phyloP scores from a whole-genome alignment of 805 yeast genomes.

The Saturnispora ahearnii region DNA sequence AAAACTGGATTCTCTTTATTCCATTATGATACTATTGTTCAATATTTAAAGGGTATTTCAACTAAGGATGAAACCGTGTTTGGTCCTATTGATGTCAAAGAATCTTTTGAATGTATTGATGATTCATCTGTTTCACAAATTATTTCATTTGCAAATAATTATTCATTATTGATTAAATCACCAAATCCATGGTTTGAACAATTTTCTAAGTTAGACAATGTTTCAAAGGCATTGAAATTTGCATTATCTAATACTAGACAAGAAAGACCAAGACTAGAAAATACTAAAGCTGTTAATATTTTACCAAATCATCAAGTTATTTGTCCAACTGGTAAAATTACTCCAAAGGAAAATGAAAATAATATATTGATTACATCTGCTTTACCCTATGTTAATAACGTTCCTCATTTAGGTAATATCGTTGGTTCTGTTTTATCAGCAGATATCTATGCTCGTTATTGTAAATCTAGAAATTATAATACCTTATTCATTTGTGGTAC shows the following conservation, averaged over 20 bases:
- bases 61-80: slow-evolving; percentile 31
- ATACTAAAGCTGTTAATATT: slow-evolving; percentile 31
- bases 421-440: slow-evolving; percentile 93
- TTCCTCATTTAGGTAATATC: slow-evolving; percentile 96
- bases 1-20: slow-evolving; percentile 40
- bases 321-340: slow-evolving; percentile 30
- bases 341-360: slow-evolving; percentile 64
- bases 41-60: slow-evolving; percentile 39
- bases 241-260: slow-evolving; percentile 41
- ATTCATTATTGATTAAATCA: slow-evolving; percentile 28
- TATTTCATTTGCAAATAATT: slow-evolving; percentile 51
- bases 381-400: slow-evolving; percentile 95
- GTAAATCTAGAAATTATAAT: slow-evolving; percentile 82
- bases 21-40: slow-evolving; percentile 64
- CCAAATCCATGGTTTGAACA: slow-evolving; percentile 33
- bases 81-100: slow-evolving; percentile 44
- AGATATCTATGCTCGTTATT: slow-evolving; percentile 85
- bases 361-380: slow-evolving; percentile 92
- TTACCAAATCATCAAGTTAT: slow-evolving; percentile 14
- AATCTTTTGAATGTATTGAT: slow-evolving; percentile 24
- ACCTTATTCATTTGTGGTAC: slow-evolving; percentile 90
- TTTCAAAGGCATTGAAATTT: slow-evolving; percentile 36
- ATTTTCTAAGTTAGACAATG: slow-evolving; percentile 31
- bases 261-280: slow-evolving; percentile 32
- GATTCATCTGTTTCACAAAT: slow-evolving; percentile 43